Evolutionary conservation across 169 alveolate species (phyloP).

Genomic region (Cryptosporidium meleagridis): DNA sequence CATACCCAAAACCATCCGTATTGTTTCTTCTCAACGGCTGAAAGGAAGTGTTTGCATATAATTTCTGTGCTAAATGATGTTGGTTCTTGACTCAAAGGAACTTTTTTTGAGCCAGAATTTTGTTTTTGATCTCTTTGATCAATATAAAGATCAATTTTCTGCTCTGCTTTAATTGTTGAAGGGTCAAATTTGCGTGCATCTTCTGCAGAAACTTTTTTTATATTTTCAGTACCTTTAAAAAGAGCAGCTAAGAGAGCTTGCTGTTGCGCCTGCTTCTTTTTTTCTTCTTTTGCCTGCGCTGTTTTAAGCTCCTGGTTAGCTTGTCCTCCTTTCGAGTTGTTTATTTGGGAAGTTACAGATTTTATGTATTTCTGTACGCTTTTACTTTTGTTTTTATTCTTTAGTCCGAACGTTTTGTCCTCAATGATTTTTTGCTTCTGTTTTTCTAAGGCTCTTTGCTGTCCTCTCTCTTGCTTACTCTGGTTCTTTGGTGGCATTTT

Average conservation of each 20-base stretch:
- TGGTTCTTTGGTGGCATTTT: slow-evolving; percentile 85
- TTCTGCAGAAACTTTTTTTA: slow-evolving; percentile 84
- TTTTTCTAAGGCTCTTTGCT: slow-evolving; percentile 94
- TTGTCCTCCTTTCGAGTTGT: slow-evolving; percentile 58
- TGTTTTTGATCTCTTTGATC: slow-evolving; percentile 92
- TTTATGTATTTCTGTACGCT: slow-evolving; percentile 93
- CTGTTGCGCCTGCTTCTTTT: slow-evolving; percentile 92
- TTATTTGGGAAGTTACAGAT: slow-evolving; percentile 68
- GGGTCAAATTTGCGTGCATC: slow-evolving; percentile 83
- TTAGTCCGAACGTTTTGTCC: slow-evolving; percentile 98
- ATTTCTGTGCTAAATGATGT: slow-evolving; percentile 88
- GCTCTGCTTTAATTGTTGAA: slow-evolving; percentile 85
- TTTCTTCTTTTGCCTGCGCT: slow-evolving; percentile 91
- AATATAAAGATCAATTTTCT: slow-evolving; percentile 93
- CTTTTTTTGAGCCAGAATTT: slow-evolving; percentile 10
- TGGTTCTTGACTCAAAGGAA: slow-evolving; percentile 72
- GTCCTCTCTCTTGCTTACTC: slow-evolving; percentile 85
- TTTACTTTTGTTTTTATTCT: slow-evolving; percentile 96
- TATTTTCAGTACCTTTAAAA: slow-evolving; percentile 88
- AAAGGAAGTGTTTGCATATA: slow-evolving; percentile 94
- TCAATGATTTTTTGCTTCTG: slow-evolving; percentile 96
- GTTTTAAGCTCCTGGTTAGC: slow-evolving; percentile 77
- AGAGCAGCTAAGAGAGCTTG: slow-evolving; percentile 93
- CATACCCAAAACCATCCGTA: slow-evolving; percentile 99
- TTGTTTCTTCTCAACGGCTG: slow-evolving; percentile 94